Percentiles rank a stretch among this genome's conserved stretches.
phyloP scores from a whole-genome alignment of 495 filamentous ascomycete species.

The Neurospora sp. region DNA sequence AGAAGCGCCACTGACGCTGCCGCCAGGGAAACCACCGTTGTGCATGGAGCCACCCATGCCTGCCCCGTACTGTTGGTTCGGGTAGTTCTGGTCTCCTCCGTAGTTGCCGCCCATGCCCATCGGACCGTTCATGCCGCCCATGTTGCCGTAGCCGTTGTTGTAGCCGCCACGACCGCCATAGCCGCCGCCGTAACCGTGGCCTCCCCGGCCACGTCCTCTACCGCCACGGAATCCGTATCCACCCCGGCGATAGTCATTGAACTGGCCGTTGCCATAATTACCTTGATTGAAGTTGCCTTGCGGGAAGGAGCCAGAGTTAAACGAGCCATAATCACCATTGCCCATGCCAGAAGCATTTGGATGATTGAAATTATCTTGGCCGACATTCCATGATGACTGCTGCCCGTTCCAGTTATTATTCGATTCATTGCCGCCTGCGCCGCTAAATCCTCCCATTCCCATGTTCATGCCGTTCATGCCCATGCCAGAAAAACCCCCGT shows the following conservation, averaged over 20 bases:
- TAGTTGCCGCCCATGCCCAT: conserved; percentile 25
- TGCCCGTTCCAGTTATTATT: conserved; percentile 56
- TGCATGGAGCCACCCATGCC: conserved; percentile 6
- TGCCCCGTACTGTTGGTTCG: conserved; percentile 11
- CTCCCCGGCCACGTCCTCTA: conserved; percentile 53
- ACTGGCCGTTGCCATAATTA: conserved; percentile 51
- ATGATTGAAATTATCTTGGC: conserved; percentile 55
- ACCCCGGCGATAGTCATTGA: conserved; percentile 53
- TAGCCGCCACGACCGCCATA: conserved; percentile 41
- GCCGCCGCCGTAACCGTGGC: conserved; percentile 36
- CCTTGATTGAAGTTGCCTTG: conserved; percentile 47
- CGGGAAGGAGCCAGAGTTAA: conserved; percentile 59
- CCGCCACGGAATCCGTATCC: conserved; percentile 39
- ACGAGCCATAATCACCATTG: conserved; percentile 69
- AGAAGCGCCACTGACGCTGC: conserved; percentile 3
- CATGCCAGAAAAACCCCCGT: conserved; percentile 71
- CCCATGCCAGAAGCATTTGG: conserved; percentile 68
- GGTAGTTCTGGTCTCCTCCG: conserved; percentile 21
- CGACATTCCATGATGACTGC: conserved; percentile 64
- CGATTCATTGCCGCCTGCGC: conserved; percentile 39
- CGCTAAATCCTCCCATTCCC: conserved; percentile 60
- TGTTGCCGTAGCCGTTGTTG: conserved; percentile 6
- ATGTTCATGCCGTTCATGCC: conserved; percentile 90
- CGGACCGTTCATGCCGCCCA: conserved; percentile 8
- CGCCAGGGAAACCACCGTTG: conserved; percentile 3